phyloP scores from a whole-genome alignment of 1,284 basidiomycete genomes.

The Omphalotus olearius region DNA sequence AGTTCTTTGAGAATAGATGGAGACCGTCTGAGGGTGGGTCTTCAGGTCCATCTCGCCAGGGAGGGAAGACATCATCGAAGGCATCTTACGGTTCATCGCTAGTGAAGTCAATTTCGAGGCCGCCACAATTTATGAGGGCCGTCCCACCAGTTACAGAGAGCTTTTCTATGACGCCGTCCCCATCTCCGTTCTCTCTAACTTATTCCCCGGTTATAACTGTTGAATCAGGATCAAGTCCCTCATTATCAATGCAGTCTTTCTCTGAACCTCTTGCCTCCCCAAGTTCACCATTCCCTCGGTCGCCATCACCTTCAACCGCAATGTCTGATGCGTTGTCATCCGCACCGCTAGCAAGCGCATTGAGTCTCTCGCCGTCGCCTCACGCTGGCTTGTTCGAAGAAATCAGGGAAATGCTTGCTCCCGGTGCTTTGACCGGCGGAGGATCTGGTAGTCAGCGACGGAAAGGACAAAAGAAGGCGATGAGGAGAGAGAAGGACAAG shows the following conservation, averaged over 20 bases:
- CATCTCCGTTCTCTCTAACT: neutral
- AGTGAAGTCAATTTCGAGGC: neutral
- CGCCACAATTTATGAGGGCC: neutral
- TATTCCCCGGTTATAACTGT: neutral
- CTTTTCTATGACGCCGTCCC: neutral
- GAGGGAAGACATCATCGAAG: neutral
- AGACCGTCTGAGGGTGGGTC: no score
- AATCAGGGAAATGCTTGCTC: constrained; percentile 12
- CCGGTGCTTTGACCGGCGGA: neutral
- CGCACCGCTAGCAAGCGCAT: neutral
- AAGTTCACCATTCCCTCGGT: constrained; percentile 7
- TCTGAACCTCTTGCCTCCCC: constrained; percentile 9
- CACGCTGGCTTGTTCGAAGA: constrained; percentile 11
- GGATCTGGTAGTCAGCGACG: neutral
- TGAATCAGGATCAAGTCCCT: neutral
- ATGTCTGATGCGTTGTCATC: neutral
- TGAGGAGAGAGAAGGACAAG: neutral
- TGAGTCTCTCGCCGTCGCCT: neutral
- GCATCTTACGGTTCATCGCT: neutral
- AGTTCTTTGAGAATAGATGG: neutral
- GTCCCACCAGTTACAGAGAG: neutral
- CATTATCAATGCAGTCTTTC: neutral
- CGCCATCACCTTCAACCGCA: constrained; percentile 1
- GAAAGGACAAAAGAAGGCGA: neutral
- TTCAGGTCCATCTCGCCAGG: no score